Evolutionary conservation across 1,284 basidiomycete genomes (phyloP).

Genomic region (Sanghuangporus weigelae): DNA sequence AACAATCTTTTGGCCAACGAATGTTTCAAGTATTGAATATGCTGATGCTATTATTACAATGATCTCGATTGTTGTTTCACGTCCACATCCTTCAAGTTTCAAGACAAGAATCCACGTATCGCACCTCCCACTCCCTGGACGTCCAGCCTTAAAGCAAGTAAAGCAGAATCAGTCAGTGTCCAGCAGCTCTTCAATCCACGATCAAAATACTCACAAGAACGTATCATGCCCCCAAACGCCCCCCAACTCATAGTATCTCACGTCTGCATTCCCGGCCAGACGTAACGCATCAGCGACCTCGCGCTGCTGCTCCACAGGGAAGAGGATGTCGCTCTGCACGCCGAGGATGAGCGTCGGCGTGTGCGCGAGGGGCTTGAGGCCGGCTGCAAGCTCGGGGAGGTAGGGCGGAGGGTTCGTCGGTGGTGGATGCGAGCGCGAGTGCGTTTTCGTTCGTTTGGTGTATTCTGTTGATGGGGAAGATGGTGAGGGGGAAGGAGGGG

Average conservation of each 20-base stretch:
- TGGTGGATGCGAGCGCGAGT: slow-evolving; percentile 67
- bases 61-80: too few species aligned
- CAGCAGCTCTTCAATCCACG: neutral
- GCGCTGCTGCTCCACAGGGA: slow-evolving; percentile 96
- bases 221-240: slow-evolving; percentile 99
- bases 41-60: too few species aligned
- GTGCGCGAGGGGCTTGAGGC: slow-evolving; percentile 69
- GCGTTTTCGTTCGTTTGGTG: slow-evolving; percentile 33
- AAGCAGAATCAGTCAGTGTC: neutral
- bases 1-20: too few species aligned
- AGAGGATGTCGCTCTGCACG: slow-evolving; percentile 95
- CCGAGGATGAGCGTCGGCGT: slow-evolving; percentile 89
- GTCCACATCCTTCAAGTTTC: slow-evolving; percentile 9
- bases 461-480: slow-evolving; percentile 23
- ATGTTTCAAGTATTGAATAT: too few species aligned
- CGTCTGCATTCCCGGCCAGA: slow-evolving; percentile 81
- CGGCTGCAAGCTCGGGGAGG: slow-evolving; percentile 78
- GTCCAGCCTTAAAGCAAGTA: slow-evolving; percentile 49
- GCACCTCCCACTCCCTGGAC: slow-evolving; percentile 77
- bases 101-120: slow-evolving; percentile 69
- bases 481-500: slow-evolving; percentile 25
- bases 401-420: slow-evolving; percentile 68
- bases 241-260: slow-evolving; percentile 96
- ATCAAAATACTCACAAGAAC: slow-evolving; percentile 59
- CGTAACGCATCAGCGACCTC: slow-evolving; percentile 92